Conservation (phyloP, 768 basidiomycete species). For the Dictyophora rubrovolvata region DNA sequence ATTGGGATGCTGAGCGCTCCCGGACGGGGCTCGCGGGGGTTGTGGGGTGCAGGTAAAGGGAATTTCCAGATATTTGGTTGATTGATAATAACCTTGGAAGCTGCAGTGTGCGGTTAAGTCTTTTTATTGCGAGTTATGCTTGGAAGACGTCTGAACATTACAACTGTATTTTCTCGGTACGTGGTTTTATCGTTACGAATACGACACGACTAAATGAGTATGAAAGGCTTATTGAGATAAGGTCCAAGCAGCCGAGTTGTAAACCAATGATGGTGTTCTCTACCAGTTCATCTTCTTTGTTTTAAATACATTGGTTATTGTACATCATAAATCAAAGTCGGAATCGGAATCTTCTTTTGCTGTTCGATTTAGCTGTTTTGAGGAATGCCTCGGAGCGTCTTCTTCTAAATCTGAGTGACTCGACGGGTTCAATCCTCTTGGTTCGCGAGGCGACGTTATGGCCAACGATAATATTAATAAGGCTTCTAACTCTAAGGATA, state of each 20-base stretch:
- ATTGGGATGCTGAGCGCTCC: constrained; percentile 47
- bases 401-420: constrained; percentile 17
- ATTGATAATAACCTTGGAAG: neutral
- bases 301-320: neutral
- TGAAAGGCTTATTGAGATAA: neutral
- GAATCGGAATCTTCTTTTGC: constrained; percentile 58
- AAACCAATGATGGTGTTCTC: neutral
- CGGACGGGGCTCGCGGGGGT: constrained; percentile 45
- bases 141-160: neutral
- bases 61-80: neutral
- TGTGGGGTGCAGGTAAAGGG: neutral
- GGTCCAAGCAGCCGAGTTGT: neutral
- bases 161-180: neutral
- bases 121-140: neutral
- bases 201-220: neutral
- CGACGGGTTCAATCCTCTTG: constrained; percentile 24
- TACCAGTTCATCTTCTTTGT: neutral
- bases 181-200: neutral
- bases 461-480: constrained; percentile 55
- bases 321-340: constrained; percentile 47
- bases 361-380: constrained; percentile 34
- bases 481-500: constrained; percentile 54
- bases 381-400: constrained; percentile 38
- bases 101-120: no score
- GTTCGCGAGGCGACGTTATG: constrained; percentile 40